Percentiles rank a stretch among this genome's conserved stretches.
Conservation (phyloP, 306 rosid species). For the Vicia sativa region DNA sequence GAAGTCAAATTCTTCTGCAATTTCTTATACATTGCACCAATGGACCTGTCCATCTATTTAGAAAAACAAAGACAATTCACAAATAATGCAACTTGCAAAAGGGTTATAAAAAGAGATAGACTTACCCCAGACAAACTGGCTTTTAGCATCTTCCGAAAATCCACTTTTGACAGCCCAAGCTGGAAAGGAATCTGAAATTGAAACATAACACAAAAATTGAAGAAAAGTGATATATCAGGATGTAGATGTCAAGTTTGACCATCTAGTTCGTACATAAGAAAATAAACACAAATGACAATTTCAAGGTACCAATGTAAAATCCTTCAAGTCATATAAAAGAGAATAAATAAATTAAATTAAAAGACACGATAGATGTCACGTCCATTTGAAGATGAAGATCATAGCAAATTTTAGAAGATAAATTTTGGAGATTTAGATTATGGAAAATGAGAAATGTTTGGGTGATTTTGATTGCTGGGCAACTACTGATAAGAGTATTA, state of each 20-base stretch:
- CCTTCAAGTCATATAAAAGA: slow-evolving; percentile 1
- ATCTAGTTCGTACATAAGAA: not conserved
- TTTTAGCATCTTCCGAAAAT: slow-evolving; percentile 84
- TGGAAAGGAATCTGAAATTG: slow-evolving; percentile 92
- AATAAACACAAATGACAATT: not conserved
- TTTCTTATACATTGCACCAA: slow-evolving; percentile 84
- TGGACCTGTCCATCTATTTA: slow-evolving; percentile 79
- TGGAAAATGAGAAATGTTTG: not conserved
- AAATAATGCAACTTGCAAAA: slow-evolving; percentile 9
- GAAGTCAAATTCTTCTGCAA: slow-evolving; percentile 94
- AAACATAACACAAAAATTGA: slow-evolving; percentile 33
- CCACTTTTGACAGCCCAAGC: slow-evolving; percentile 83
- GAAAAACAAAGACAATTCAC: slow-evolving; percentile 30
- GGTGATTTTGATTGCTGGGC: too few relatives aligned
- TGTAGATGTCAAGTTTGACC: slow-evolving; percentile 9
- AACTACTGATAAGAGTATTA: too few relatives aligned
- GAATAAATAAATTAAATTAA: not conserved
- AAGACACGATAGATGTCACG: not conserved
- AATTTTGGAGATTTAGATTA: not conserved
- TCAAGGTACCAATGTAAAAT: not conserved
- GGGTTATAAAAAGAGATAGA: slow-evolving; percentile 12
- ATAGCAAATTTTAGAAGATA: not conserved
- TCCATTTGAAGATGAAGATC: slow-evolving; percentile 43
- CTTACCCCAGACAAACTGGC: slow-evolving; percentile 91
- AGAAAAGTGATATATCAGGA: slow-evolving; percentile 10